Evolutionary conservation across 768 basidiomycete species (phyloP), one percentile per base, ranked within the genome.

Genomic region (Asterophora lycoperdoides): DNA sequence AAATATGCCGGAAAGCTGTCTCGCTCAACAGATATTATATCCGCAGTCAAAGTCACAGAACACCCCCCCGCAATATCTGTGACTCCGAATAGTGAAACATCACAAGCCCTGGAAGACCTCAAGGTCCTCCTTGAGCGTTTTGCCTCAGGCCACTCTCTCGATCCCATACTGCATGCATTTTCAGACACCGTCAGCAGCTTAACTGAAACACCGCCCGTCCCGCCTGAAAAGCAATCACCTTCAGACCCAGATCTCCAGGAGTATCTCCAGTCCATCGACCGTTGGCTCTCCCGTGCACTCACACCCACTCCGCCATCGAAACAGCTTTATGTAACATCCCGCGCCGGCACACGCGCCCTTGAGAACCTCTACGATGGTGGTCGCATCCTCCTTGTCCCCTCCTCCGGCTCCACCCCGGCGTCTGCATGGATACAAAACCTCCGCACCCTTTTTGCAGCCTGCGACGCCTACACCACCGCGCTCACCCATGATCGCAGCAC

Each of bases 81-180:
- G 5, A 26, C n/a, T 10, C 47, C 47, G 4, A 26, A 13, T 15
- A 2, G 5, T 14, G 47, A 49, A 53, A 14, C 40, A 19, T 44
- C 43, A 2, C 52, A 49, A 14, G 54, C 60, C 18, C 48, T 70
- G 1, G 29, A 48, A 6, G 64, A 70, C 39, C 36, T 66, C 8
- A 70, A 71, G 54, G 46, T 54, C 2, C 40, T 72, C n/a, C 40
- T 71, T 4, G 67, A 72, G 48, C 65, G 72, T 4, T 37, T 68
- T 9, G 68, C 61, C 1, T 63, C 63, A 8, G 61, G 65, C 1
- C 62, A 60, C 35, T 66, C 65, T 11, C 54, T 72, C 1, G 67
- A 70, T 30, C 59, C 60, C 0, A 49, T 71, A 8, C 37, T 70
- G 3, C 11, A 14, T 10, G 23, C 41, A 18, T 28, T 52, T 15